Evolutionary conservation across 176 grass and related monocot genomes (phyloP), one percentile per base, ranked within the genome.

Genomic region (Guadua angustifolia): DNA sequence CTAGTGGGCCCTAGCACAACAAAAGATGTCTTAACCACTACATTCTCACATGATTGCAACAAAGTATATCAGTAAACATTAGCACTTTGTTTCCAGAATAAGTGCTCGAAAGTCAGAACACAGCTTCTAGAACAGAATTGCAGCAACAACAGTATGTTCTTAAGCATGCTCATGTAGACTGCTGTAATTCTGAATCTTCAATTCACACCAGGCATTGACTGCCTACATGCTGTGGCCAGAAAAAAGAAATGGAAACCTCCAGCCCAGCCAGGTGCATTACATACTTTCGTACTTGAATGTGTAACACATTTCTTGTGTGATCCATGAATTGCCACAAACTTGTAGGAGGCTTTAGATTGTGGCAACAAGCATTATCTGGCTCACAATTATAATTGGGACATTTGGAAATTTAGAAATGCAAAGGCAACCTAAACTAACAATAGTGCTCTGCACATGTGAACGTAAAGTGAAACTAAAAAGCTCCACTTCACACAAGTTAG

Each of bases 71-170:
- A 45, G 14, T 70, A 79, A 72, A 66, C 35, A 65, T 52, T 63
- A 60, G 10, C 9, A 40, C 25, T 40, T 45, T 59, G 33, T 69
- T 82, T 38, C 74, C n/a, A 43, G 58, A 77, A 5, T 15, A 62
- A 82, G 38, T 32, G n/a, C 35, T 71, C 38, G 18, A 11, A 22
- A 26, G 69, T 50, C 55, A 75, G 13, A 80, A 75, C 15, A 62
- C 2, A 69, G 32, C 81, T 84, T 60, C 77, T 60, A 63, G n/a
- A 51, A 26, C 12, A 47, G 46, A 88, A 61, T 5, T 67, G 75
- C 57, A 61, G 51, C 29, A 36, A 85, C 42, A 69, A 35, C 21
- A 60, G 0, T 21, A 69, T 33, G 10, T 25, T 11, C 57, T 53
- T 14, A 12, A 40, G 64, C 26, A 69, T 5, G 21, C 55, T 69